These are phyloP conservation scores for Scedosporium boydii DNA, from an alignment of 2,329 filamentous ascomycete genomes.

Conservation along the genomic window DNA sequence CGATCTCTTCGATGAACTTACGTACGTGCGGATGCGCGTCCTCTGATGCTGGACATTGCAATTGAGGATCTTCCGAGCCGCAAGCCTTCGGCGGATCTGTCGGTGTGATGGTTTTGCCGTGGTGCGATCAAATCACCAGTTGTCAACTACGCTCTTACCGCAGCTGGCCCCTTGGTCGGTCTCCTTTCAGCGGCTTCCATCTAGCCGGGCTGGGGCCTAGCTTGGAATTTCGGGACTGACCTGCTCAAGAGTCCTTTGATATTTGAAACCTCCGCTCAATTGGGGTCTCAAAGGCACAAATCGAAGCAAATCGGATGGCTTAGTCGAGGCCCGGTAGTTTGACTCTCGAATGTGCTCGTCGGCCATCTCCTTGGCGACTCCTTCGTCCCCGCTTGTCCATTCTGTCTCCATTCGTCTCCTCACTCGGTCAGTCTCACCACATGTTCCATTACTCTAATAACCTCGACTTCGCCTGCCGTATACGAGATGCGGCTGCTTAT, in stretches of 20 bases:
- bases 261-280: neutral
- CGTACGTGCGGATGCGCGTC: neutral
- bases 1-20: neutral
- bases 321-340: neutral
- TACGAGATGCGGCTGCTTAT: neutral
- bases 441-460: neutral
- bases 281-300: neutral
- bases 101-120: too few relatives aligned
- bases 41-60: neutral
- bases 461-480: neutral
- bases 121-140: neutral
- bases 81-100: too few relatives aligned
- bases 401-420: neutral
- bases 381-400: neutral
- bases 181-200: neutral
- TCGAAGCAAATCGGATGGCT: neutral
- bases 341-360: neutral
- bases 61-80: too few relatives aligned
- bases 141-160: neutral
- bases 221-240: neutral
- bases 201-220: neutral
- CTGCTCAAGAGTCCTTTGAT: neutral
- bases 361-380: neutral
- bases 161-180: neutral
- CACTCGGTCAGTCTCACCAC: neutral